phyloP scores from a whole-genome alignment of 2,329 filamentous ascomycete genomes.

The Hymenoscyphus fraxineus region DNA sequence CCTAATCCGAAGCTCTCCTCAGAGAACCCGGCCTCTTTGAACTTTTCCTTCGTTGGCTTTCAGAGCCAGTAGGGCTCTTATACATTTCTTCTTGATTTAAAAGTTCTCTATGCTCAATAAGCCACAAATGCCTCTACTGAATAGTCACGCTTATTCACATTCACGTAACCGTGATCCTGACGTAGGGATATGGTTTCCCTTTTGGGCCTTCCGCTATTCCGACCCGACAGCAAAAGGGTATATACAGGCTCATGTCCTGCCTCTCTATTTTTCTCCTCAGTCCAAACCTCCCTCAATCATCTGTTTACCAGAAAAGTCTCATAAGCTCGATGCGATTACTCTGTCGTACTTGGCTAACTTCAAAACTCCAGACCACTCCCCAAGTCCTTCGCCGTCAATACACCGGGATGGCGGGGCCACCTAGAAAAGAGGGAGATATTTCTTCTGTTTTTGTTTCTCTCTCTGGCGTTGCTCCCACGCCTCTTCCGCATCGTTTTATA shows the following conservation, averaged over 20 bases:
- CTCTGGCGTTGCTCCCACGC: slow-evolving; percentile 43
- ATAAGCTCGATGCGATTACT: slow-evolving; percentile 1
- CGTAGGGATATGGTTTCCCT: background rate
- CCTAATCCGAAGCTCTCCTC: too few relatives aligned
- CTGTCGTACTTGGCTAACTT: slow-evolving; percentile 1
- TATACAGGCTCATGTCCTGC: background rate
- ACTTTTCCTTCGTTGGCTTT: too few relatives aligned
- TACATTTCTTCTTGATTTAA: too few relatives aligned
- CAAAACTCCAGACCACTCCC: background rate
- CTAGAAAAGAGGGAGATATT: slow-evolving; percentile 53
- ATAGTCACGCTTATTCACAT: background rate
- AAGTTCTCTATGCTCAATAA: too few relatives aligned
- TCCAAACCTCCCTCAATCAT: background rate
- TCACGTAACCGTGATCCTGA: background rate
- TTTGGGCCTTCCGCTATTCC: background rate
- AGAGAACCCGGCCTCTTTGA: too few relatives aligned
- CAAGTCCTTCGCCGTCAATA: background rate
- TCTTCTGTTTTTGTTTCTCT: slow-evolving; percentile 60
- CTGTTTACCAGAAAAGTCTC: background rate
- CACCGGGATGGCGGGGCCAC: background rate
- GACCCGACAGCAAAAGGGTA: background rate
- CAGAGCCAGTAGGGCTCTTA: too few relatives aligned
- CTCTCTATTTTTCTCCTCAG: background rate
- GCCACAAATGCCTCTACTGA: too few relatives aligned
- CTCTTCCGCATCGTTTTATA: slow-evolving; percentile 54